phyloP scores from a whole-genome alignment of 2,329 filamentous ascomycete species.

The Xenosphaeropsis pyriputrescens region DNA sequence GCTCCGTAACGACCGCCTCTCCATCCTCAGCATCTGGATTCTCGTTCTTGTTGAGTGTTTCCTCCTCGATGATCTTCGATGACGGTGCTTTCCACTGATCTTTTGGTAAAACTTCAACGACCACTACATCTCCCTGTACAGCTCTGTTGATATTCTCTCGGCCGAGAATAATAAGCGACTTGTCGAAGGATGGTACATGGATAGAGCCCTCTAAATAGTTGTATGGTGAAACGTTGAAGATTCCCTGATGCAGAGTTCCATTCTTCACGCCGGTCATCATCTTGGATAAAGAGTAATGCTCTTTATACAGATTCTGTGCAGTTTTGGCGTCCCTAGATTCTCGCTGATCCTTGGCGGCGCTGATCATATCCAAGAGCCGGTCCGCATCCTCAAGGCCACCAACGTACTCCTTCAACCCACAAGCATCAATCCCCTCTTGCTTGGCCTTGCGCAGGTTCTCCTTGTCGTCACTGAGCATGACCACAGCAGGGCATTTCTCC shows the following conservation, averaged over 20 bases:
- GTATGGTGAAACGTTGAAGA: slow-evolving; percentile 93
- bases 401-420: slow-evolving; percentile 66
- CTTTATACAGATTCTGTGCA: slow-evolving; percentile 63
- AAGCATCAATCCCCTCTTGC: slow-evolving; percentile 55
- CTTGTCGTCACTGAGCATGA: slow-evolving; percentile 89
- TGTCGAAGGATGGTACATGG: slow-evolving; percentile 79
- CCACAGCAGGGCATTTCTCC: slow-evolving; percentile 55
- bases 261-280: slow-evolving; percentile 89
- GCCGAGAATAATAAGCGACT: slow-evolving; percentile 74
- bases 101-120: slow-evolving; percentile 82
- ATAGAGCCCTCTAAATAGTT: slow-evolving; percentile 95
- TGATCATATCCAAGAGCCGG: slow-evolving; percentile 84
- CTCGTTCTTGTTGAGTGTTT: slow-evolving; percentile 80
- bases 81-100: slow-evolving; percentile 97
- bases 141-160: slow-evolving; percentile 93
- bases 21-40: slow-evolving; percentile 75
- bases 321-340: slow-evolving; percentile 48
- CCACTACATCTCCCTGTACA: slow-evolving; percentile 82
- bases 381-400: slow-evolving; percentile 70
- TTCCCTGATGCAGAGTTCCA: slow-evolving; percentile 81
- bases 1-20: slow-evolving; percentile 69
- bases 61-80: slow-evolving; percentile 90
- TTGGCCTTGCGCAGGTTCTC: slow-evolving; percentile 76
- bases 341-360: slow-evolving; percentile 56
- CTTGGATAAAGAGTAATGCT: slow-evolving; percentile 78